These are phyloP conservation scores for Daedaleopsis nitida DNA, from an alignment of 768 basidiomycete genomes.

Conservation along the genomic window DNA sequence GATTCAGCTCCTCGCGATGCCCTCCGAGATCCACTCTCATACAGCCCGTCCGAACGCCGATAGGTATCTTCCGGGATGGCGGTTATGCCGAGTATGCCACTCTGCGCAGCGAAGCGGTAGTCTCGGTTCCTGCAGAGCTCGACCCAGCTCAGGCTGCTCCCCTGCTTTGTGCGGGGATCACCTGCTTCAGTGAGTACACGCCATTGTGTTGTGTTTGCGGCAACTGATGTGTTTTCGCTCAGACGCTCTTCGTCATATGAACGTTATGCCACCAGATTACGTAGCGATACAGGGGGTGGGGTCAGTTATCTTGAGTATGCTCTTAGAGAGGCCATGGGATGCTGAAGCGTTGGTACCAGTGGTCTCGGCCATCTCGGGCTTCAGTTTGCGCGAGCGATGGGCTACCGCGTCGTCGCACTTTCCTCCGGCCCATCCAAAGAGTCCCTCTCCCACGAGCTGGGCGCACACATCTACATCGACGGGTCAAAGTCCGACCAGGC, in stretches of 20 bases:
- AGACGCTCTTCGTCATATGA: slow-evolving; percentile 32
- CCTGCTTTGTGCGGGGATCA: slow-evolving; percentile 41
- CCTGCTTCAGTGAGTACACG: slow-evolving; percentile 33
- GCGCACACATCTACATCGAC: slow-evolving; percentile 41
- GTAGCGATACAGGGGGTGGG: slow-evolving; percentile 43
- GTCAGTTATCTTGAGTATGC: slow-evolving; percentile 20
- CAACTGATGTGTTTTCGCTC: neutral
- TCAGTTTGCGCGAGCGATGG: slow-evolving; percentile 37
- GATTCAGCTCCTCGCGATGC: neutral
- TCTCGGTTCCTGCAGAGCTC: slow-evolving; percentile 25
- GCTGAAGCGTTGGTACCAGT: slow-evolving; percentile 8
- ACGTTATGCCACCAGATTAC: slow-evolving; percentile 33
- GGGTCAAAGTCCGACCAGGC: slow-evolving; percentile 30
- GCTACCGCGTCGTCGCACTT: slow-evolving; percentile 39
- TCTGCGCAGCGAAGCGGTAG: slow-evolving; percentile 27
- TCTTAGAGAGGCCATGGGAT: neutral
- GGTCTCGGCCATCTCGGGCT: slow-evolving; percentile 39
- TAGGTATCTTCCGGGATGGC: slow-evolving; percentile 29
- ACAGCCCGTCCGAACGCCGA: too few relatives aligned
- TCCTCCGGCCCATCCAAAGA: slow-evolving; percentile 34
- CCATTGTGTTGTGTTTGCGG: too few relatives aligned
- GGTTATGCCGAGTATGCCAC: slow-evolving; percentile 33
- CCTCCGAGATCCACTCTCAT: neutral
- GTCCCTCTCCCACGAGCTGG: slow-evolving; percentile 36
- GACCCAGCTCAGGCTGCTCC: slow-evolving; percentile 31